Evolutionary conservation across 441 rosid genomes (phyloP), one percentile per base, ranked within the genome.

Genomic region (Adansonia madagascariensis): DNA sequence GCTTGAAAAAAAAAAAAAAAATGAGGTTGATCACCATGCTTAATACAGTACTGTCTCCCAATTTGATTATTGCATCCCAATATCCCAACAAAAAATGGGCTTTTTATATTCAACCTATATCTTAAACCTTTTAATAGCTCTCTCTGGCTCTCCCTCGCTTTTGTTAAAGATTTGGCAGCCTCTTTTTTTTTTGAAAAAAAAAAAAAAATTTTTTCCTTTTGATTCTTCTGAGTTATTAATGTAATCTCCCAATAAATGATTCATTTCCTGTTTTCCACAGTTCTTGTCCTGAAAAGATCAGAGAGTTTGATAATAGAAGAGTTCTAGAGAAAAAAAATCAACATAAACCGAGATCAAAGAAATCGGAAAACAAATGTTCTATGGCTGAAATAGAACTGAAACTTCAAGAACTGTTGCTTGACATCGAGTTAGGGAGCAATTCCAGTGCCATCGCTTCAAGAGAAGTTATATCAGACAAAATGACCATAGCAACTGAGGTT

Each of bases 241-340:
- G 35, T 46, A 60, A 6, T 44, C 52, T 55, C 57, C 44, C 14
- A 73, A 59, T 41, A 59, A 31, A 41, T 72, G n/a, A 67, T 56
- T 43, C 7, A 31, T 41, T 75, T 59, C 62, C 61, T 57, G 57
- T 71, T 69, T 71, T 61, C 69, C 77, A 49, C 71, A 93, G 97
- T 80, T 97, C 97, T 52, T 95, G 98, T 85, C 94, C 99, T 17
- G 97, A 94, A 84, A 94, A 82, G 86, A 90, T 90, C 46, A 73
- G 52, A 4, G 95, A 92, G 86, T 91, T 88, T 73, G 90, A 87
- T 79, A 89, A 88, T 86, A 87, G 77, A 79, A 84, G 66, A 84
- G 93, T 86, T 75, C 76, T 68, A 41, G 82, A 71, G 82, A 91
- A 89, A 87, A 89, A 85, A 82, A 89, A 84, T 68, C 77, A 76